Percentiles rank a stretch among this genome's conserved stretches.
phyloP scores from a whole-genome alignment of 176 grass and related monocot genomes.

The Oryza rufipogon region DNA sequence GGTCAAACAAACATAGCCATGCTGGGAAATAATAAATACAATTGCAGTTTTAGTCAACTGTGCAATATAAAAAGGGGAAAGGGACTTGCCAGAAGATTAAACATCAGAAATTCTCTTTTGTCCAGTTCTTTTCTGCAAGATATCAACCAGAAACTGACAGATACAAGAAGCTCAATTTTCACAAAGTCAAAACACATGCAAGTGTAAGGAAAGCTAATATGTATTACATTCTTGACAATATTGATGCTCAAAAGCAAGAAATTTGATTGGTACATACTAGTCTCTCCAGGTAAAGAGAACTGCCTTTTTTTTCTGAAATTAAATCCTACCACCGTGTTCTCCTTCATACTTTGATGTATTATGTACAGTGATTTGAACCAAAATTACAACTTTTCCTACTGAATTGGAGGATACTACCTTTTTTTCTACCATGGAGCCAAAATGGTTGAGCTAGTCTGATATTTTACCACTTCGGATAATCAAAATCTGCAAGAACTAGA shows the following conservation, averaged over 20 bases:
- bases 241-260: neutral
- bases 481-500: constrained; percentile 50
- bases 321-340: neutral
- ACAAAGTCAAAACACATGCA: neutral
- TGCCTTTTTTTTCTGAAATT: constrained; percentile 16
- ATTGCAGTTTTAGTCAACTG: neutral
- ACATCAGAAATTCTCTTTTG: constrained; percentile 13
- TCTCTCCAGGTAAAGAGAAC: constrained; percentile 18
- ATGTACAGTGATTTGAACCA: constrained; percentile 53
- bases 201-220: neutral
- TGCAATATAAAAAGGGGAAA: neutral
- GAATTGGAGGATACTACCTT: constrained; percentile 24
- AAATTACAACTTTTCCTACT: constrained; percentile 40
- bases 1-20: constrained; percentile 20
- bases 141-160: constrained; percentile 19
- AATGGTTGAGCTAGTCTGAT: constrained; percentile 45
- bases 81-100: neutral
- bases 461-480: constrained; percentile 44
- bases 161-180: neutral
- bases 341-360: constrained; percentile 17
- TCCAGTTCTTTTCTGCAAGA: constrained; percentile 15
- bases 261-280: constrained; percentile 16
- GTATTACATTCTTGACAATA: constrained; percentile 9
- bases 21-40: neutral
- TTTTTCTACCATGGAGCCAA: constrained; percentile 32